Evolutionary conservation across 768 basidiomycete species (phyloP).

Genomic region (Rhizopogon sp.): DNA sequence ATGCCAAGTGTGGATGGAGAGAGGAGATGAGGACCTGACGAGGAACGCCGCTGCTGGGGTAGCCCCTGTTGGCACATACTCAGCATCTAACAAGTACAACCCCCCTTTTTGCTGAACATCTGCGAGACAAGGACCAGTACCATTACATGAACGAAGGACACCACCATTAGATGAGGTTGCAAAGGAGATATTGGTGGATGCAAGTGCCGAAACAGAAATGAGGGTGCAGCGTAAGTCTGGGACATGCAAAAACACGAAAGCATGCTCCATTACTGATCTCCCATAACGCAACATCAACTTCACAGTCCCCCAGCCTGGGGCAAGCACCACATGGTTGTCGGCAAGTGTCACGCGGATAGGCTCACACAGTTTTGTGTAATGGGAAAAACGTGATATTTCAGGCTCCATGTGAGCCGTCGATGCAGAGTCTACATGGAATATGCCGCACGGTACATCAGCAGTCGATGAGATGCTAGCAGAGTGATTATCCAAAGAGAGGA

Average conservation of each 20-base stretch:
- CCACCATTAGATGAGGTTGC: neutral
- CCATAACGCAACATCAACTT: neutral
- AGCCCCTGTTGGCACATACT: neutral
- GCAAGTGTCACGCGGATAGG: neutral
- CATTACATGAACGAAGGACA: neutral
- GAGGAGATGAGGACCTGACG: neutral
- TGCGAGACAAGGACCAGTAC: neutral
- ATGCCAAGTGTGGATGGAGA: neutral
- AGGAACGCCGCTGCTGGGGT: neutral
- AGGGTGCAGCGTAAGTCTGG: neutral
- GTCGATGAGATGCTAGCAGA: neutral
- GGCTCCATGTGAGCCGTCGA: neutral
- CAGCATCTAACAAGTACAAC: neutral
- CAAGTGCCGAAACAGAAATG: neutral
- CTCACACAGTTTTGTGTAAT: neutral
- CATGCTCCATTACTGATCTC: neutral
- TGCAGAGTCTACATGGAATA: neutral
- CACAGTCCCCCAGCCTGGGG: neutral
- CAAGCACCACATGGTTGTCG: neutral
- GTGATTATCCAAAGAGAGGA: neutral
- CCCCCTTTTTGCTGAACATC: neutral
- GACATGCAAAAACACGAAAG: neutral
- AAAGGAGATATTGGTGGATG: neutral
- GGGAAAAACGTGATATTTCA: neutral
- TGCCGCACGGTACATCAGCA: fast-evolving